Percentiles rank a stretch among this genome's conserved stretches.
Conservation (phyloP, 2,329 filamentous ascomycete genomes). For the Juglanconis juglandina region DNA sequence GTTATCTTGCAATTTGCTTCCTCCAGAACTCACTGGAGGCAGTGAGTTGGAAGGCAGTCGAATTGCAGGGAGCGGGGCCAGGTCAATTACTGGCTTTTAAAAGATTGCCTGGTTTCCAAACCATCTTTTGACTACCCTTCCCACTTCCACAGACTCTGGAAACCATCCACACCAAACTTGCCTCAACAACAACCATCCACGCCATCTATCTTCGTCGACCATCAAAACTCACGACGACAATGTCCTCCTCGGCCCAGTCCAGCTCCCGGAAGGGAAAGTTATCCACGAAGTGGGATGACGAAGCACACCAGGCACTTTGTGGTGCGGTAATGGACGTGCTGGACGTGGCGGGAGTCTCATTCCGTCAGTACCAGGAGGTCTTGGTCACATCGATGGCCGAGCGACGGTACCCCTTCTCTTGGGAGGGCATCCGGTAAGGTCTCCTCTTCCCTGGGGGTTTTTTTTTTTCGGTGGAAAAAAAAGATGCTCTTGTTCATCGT, state of each 20-base stretch:
- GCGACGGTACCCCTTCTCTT: conserved; percentile 35
- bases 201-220: background rate
- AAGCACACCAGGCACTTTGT: conserved; percentile 22
- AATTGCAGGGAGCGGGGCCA: no score
- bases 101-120: no score
- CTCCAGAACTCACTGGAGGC: no score
- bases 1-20: no score
- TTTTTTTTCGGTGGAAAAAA: no score
- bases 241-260: background rate
- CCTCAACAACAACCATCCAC: no score
- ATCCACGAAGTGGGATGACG: conserved; percentile 23
- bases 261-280: background rate
- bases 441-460: background rate
- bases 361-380: conserved; percentile 24
- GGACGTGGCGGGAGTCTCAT: conserved; percentile 7
- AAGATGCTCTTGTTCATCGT: no score
- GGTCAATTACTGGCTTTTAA: no score
- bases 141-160: no score
- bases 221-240: background rate
- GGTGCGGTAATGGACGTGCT: conserved; percentile 19
- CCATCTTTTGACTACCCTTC: no score
- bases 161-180: no score
- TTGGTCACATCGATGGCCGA: conserved; percentile 32
- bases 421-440: conserved; percentile 44
- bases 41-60: no score